Evolutionary conservation across 192 early-diverging fungal genomes (phyloP).

Genomic region (Martensiomyces pterosporus): DNA sequence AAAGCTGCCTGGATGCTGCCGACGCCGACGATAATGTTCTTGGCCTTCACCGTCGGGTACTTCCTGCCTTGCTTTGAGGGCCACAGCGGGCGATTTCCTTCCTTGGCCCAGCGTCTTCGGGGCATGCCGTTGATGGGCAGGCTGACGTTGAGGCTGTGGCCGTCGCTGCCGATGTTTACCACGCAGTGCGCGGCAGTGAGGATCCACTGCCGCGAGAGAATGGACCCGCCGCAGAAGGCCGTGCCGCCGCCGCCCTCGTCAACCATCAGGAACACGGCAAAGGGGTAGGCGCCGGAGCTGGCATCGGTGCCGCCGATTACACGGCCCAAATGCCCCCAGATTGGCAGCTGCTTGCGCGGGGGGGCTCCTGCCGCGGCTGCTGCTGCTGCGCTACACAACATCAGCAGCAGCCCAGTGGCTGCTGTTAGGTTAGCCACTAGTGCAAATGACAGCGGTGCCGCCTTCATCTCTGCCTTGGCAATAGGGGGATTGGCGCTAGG

Average conservation of each 20-base stretch:
- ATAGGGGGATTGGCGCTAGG: too few relatives aligned
- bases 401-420: too few relatives aligned
- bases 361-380: too few relatives aligned
- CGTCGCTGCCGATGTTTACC: conserved; percentile 16
- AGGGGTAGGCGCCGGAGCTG: conserved; percentile 22
- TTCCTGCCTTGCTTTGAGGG: neutral
- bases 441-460: too few relatives aligned
- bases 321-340: conserved; percentile 22
- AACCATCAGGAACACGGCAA: conserved; percentile 40
- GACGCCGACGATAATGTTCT: conserved; percentile 29
- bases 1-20: conserved; percentile 21
- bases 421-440: too few relatives aligned
- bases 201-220: conserved; percentile 40
- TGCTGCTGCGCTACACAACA: too few relatives aligned
- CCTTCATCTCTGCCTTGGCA: too few relatives aligned
- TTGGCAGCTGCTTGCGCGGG: neutral
- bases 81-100: neutral
- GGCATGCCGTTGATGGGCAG: conserved; percentile 2
- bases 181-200: conserved; percentile 53
- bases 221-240: conserved; percentile 45
- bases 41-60: conserved; percentile 13
- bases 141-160: conserved; percentile 19
- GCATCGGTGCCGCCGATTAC: conserved; percentile 50
- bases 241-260: conserved; percentile 26
- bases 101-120: neutral